Base-by-base conservation (phyloP, 768 basidiomycete genomes). In the Trametes cingulata region DNA sequence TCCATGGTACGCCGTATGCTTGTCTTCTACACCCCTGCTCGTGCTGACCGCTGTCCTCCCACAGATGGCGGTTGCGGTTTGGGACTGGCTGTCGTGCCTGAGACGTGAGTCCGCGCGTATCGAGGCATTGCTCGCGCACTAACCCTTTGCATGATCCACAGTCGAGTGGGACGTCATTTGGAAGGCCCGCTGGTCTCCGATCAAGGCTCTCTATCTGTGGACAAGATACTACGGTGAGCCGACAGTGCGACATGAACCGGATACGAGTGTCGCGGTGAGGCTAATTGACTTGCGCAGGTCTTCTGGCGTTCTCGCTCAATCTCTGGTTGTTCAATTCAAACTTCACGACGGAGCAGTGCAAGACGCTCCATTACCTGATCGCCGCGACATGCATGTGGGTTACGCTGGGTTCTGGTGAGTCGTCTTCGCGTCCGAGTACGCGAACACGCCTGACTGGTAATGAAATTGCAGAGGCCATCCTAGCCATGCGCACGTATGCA, bases 361-460 rank as follows among this genome's bases (percentile, higher is more conserved):
- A 57, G 24, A 29, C 56, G 12, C 56, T 57, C n/a, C 56, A 57
- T 14, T 57, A 41, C 47, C 24, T 57, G 12, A 57, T 57, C 20
- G 56, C 56, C 10, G 47, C 56, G 14, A 49, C 56, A 20, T 57
- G 56, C 48, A 57, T 57, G 56, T 57, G 56, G 56, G 56, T 57
- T 14, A 57, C 56, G 2, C 56, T 57, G 24, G 56, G 56, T 6
- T 57, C 56, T n/a, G 56, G 56, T 57, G 33, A 37, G 43, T 6
- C 17, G 12, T 2, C 10, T 40, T 40, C 39, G 39, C 13, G 39
- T 33, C 6, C 39, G 14, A 40, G 39, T 40, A 9, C 2, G 19
- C 12, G 22, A 6, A 13, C 14, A 19, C 17, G 7, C 24, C 20
- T 19, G 33, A 14, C n/a, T 40, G 6, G 14, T 13, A 14, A 33